Percentiles rank a stretch among this genome's conserved stretches.
phyloP scores from a whole-genome alignment of 345 rosid species.

The Moricandia arvensis region DNA sequence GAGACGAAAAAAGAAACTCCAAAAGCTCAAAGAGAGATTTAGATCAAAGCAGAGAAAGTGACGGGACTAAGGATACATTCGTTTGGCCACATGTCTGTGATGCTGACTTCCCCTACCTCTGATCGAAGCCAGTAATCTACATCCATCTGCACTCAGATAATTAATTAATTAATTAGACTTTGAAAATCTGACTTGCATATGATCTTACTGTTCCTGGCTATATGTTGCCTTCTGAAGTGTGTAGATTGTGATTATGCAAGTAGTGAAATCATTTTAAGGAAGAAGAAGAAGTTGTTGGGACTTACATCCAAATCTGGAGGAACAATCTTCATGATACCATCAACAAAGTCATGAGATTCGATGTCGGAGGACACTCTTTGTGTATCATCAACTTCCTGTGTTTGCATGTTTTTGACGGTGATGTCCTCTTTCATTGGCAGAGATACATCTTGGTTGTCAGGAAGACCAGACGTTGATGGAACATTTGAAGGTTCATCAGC shows the following conservation, averaged over 20 bases:
- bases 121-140: slow-evolving; percentile 97
- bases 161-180: not conserved
- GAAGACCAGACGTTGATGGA: slow-evolving; percentile 54
- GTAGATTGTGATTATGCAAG: not conserved
- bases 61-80: slow-evolving; percentile 70
- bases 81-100: slow-evolving; percentile 81
- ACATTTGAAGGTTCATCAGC: slow-evolving; percentile 53
- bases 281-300: too few relatives aligned
- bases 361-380: slow-evolving; percentile 54
- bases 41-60: not conserved
- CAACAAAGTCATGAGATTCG: slow-evolving; percentile 70
- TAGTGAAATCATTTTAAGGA: too few relatives aligned
- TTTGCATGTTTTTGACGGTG: slow-evolving; percentile 55
- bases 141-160: slow-evolving; percentile 51
- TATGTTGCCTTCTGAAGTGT: not conserved
- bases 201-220: not conserved
- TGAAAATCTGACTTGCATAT: not conserved
- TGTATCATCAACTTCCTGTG: slow-evolving; percentile 52
- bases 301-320: slow-evolving; percentile 90
- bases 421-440: slow-evolving; percentile 48
- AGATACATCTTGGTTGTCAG: slow-evolving; percentile 46
- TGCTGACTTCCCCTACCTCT: slow-evolving; percentile 81
- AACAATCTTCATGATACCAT: slow-evolving; percentile 92
- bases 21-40: not conserved
- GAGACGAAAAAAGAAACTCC: not conserved